Evolutionary conservation across 805 yeast species (phyloP), one percentile per base, ranked within the genome.

Genomic region (Grigorovia yakushimaensis): DNA sequence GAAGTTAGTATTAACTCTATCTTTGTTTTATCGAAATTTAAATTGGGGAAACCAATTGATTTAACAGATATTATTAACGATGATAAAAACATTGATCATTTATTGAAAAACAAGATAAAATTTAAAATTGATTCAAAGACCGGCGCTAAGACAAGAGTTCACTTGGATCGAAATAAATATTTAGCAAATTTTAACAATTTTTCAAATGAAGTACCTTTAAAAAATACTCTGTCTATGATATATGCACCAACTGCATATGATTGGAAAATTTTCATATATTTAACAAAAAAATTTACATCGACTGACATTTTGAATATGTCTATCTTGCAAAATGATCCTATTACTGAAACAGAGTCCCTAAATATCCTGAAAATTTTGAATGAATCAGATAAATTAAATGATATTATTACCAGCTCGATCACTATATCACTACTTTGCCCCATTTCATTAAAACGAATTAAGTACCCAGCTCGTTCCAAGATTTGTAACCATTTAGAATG

Each of bases 401-500:
- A 83, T 46, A 62, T 87, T 3, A 73, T 78, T 9, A 82, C 84
- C 30, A 77, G 82, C 22, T 74, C 82, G 1, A 79, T 85, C 17
- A 72, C 77, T 1, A 70, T 87, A 47, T 73, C 88, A 15, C 68
- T 93, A 49, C 76, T 75, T 50, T 89, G 95, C 59, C 97, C 96
- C 0, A 70, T 89, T 4, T 78, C 93, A 2, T 82, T 76, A 57
- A 71, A 78, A 9, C 72, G 86, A 47, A 82, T 93, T 73, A 68
- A 71, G 45, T 62, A 73, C 45, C 98, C 99, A 0, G 77, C 79
- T 1, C 76, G 87, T 53, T 79, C 95, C 1, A 67, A 73, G 1
- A 70, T 66, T 43, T 93, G 98, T 66, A 69, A 74, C 30, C 99
- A 93, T 65, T 66, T 87, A n/a, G 89, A 85, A 57, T 89, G 98